phyloP scores from a whole-genome alignment of 257 asterid species.

The Coffea canephora region DNA sequence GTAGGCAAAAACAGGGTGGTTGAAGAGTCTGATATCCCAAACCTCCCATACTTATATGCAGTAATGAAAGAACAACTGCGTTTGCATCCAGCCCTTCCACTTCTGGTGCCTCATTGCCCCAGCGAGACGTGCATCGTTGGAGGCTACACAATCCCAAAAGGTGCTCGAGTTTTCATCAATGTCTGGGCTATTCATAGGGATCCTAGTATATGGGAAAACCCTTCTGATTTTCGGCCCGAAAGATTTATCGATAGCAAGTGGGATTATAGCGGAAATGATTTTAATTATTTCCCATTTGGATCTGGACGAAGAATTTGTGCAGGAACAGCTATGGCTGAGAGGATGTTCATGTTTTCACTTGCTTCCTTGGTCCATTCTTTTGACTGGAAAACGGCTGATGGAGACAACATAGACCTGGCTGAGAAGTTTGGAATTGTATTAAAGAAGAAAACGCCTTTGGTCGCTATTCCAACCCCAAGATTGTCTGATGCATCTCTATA shows the following conservation, averaged over 20 bases:
- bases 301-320: constrained; percentile 69
- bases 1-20: constrained; percentile 40
- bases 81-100: constrained; percentile 61
- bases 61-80: constrained; percentile 56
- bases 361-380: constrained; percentile 62
- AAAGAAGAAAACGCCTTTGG: constrained; percentile 46
- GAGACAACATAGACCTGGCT: constrained; percentile 34
- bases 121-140: constrained; percentile 42
- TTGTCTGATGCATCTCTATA: constrained; percentile 32
- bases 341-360: constrained; percentile 48
- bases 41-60: constrained; percentile 49
- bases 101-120: constrained; percentile 66
- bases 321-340: constrained; percentile 58
- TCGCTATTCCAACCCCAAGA: constrained; percentile 54
- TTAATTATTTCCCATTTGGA: constrained; percentile 54
- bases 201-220: constrained; percentile 46
- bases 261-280: constrained; percentile 54
- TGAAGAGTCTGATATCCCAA: constrained; percentile 51
- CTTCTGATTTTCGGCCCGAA: constrained; percentile 46
- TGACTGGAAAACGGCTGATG: constrained; percentile 40
- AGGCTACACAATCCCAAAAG: constrained; percentile 47
- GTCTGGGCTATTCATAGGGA: constrained; percentile 71
- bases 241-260: constrained; percentile 43
- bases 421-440: constrained; percentile 64
- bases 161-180: constrained; percentile 56